A percentile compares a stretch with the other conserved stretches of the same genome.
These are phyloP conservation scores for Trypanosoma cruzi DNA, from an alignment of 208 protist species.

Conservation along the genomic window DNA sequence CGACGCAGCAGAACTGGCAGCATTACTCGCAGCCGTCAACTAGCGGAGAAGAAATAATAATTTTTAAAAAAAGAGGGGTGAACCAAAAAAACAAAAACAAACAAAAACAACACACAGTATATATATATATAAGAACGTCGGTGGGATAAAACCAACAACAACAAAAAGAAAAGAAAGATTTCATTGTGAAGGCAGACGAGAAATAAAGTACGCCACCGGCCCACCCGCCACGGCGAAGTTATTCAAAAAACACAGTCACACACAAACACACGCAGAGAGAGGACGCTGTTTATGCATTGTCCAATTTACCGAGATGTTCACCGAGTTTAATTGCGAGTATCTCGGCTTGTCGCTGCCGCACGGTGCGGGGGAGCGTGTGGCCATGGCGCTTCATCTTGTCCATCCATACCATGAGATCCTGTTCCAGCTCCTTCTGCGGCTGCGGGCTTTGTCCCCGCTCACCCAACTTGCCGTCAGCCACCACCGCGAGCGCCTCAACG, in stretches of 20 bases:
- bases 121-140: too few relatives aligned
- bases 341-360: constrained; percentile 58
- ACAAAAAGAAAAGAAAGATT: background rate
- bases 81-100: constrained; percentile 12
- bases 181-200: background rate
- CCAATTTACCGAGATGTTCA: constrained; percentile 26
- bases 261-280: constrained; percentile 11
- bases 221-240: background rate
- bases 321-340: constrained; percentile 39
- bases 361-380: constrained; percentile 29
- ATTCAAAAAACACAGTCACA: constrained; percentile 13
- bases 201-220: background rate
- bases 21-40: background rate
- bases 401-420: constrained; percentile 59
- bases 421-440: constrained; percentile 6
- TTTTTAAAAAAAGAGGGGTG: too few relatives aligned
- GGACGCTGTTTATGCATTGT: constrained; percentile 3
- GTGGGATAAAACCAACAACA: background rate
- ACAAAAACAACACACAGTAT: constrained; percentile 7
- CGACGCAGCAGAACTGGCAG: background rate
- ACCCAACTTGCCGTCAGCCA: constrained; percentile 6
- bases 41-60: too few relatives aligned
- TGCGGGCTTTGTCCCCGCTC: background rate
- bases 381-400: constrained; percentile 70
- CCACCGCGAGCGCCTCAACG: constrained; percentile 32